A percentile compares a stretch with the other conserved stretches of the same genome.
Evolutionary conservation across 139 green algal genomes (phyloP).

Genomic region (Picochlorum sp.): DNA sequence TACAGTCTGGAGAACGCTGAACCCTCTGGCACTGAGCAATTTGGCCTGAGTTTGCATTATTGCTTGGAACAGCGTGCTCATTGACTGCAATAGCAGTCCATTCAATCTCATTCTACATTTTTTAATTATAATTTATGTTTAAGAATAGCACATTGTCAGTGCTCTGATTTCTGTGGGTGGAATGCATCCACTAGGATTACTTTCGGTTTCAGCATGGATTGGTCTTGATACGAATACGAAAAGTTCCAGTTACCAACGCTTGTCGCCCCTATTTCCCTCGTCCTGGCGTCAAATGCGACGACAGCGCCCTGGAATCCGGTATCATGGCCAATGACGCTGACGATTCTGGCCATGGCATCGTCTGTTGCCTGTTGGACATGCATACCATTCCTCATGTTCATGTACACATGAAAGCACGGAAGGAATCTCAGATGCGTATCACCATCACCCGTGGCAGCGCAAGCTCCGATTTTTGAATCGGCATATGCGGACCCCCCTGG

Average conservation of each 20-base stretch:
- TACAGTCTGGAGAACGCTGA: not conserved
- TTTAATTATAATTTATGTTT: not conserved
- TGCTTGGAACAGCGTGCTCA: not conserved
- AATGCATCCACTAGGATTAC: conserved; percentile 14
- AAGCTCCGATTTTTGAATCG: conserved; percentile 53
- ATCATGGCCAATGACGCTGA: not conserved
- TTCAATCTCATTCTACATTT: not conserved
- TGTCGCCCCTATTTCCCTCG: conserved; percentile 28
- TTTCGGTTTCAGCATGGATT: not conserved
- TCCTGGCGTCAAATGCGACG: conserved; percentile 3
- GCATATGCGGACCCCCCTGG: conserved; percentile 59
- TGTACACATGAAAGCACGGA: conserved; percentile 60
- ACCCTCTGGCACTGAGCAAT: not conserved
- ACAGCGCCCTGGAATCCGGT: not conserved
- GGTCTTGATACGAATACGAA: conserved; percentile 16
- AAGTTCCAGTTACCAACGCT: conserved; percentile 34
- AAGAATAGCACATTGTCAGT: too few species aligned
- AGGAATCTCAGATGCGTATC: conserved; percentile 71
- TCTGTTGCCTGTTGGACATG: conserved; percentile 42
- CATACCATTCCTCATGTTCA: conserved; percentile 48
- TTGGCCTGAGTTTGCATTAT: not conserved
- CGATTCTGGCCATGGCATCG: conserved; percentile 42
- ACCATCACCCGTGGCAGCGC: conserved; percentile 65
- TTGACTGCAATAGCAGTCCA: not conserved
- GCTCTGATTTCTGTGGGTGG: not conserved